These are phyloP conservation scores for Aquilaria malaccensis DNA, from an alignment of 345 rosid species.

Conservation along the genomic window DNA sequence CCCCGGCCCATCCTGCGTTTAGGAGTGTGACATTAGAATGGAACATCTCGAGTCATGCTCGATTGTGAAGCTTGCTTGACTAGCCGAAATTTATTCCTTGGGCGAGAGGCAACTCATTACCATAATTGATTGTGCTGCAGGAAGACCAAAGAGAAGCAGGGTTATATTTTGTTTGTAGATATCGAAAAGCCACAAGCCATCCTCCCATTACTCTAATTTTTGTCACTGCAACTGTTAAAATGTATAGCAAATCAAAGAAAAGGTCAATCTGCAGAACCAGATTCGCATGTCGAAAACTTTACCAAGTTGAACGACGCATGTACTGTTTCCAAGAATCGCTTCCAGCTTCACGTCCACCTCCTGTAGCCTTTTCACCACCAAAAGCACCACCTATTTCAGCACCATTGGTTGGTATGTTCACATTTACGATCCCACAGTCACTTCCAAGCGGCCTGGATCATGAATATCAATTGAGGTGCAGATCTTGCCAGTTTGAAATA, in stretches of 20 bases:
- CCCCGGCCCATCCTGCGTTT: no score
- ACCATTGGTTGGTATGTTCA: slow-evolving; percentile 97
- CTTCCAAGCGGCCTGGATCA: slow-evolving; percentile 78
- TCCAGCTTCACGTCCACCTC: slow-evolving; percentile 99
- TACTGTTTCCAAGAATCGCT: slow-evolving; percentile 99
- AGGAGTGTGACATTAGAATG: no score
- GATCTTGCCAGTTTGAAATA: background rate
- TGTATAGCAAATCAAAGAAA: background rate
- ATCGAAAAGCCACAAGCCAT: background rate
- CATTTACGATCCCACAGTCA: slow-evolving; percentile 92
- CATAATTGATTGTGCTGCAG: slow-evolving; percentile 86
- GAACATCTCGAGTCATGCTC: no score
- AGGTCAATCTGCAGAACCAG: no score
- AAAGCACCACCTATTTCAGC: slow-evolving; percentile 98
- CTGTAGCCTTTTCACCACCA: slow-evolving; percentile 94
- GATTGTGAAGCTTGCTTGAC: background rate
- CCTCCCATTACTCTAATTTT: background rate
- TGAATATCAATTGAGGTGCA: background rate
- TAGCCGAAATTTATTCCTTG: slow-evolving; percentile 97
- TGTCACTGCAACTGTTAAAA: background rate
- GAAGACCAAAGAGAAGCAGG: background rate
- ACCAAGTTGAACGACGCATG: slow-evolving; percentile 98
- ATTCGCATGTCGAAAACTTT: slow-evolving; percentile 3
- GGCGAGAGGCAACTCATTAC: slow-evolving; percentile 88
- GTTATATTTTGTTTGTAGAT: background rate